These are phyloP conservation scores for Vanilla planifolia DNA, from an alignment of 106 monocot genomes.

Conservation along the genomic window DNA sequence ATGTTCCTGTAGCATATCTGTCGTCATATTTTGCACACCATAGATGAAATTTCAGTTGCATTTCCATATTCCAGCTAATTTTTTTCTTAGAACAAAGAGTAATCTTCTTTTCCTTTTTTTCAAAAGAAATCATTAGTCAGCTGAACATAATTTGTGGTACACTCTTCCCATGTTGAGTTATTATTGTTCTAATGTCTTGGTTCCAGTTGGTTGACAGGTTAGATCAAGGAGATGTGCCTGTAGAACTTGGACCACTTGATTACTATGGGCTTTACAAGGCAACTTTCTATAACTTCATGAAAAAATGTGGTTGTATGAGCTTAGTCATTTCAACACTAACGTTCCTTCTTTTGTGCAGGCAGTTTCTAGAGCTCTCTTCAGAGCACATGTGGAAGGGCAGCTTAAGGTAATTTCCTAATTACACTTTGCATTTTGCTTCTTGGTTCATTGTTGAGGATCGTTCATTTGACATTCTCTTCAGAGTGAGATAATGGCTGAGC, in stretches of 20 bases:
- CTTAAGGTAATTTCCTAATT: conserved; percentile 56
- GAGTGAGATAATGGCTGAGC: conserved; percentile 93
- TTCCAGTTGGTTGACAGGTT: conserved; percentile 91
- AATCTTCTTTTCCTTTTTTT: background rate
- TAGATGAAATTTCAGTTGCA: background rate
- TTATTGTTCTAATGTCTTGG: background rate
- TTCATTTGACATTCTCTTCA: conserved; percentile 22
- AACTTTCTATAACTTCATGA: conserved; percentile 15
- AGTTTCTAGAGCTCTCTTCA: conserved; percentile 78
- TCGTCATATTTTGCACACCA: no score
- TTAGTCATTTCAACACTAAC: conserved; percentile 9
- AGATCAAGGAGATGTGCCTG: conserved; percentile 74
- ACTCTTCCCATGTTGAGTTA: background rate
- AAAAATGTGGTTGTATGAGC: background rate
- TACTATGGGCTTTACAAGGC: conserved; percentile 83
- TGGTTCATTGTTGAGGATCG: background rate
- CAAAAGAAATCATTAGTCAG: background rate
- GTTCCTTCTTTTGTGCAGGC: conserved; percentile 55
- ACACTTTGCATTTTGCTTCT: background rate
- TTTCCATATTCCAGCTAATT: background rate
- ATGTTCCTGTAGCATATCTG: no score
- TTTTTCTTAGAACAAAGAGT: background rate
- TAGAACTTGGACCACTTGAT: conserved; percentile 82
- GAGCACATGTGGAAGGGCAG: conserved; percentile 95
- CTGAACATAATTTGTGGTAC: background rate